Evolutionary conservation across 2,329 filamentous ascomycete species (phyloP).

Genomic region (Dactylonectria macrodidyma): DNA sequence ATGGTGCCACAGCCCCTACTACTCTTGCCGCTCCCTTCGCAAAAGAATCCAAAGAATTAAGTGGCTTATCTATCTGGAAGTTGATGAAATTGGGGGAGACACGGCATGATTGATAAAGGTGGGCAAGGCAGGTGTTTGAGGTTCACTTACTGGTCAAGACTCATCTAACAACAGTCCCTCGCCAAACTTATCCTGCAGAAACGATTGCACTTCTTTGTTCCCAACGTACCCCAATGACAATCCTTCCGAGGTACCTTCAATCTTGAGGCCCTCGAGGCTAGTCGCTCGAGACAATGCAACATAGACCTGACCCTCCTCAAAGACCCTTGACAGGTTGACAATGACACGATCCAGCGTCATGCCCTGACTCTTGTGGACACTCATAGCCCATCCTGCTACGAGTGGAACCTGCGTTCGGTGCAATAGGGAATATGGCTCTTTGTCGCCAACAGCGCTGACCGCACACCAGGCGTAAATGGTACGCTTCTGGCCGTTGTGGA

Average conservation of each 20-base stretch:
- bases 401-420: constrained; percentile 74
- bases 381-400: constrained; percentile 73
- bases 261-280: constrained; percentile 34
- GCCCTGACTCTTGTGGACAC: constrained; percentile 74
- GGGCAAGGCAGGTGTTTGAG: no score
- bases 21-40: no score
- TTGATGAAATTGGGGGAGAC: no score
- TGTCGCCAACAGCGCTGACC: constrained; percentile 62
- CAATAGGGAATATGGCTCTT: constrained; percentile 62
- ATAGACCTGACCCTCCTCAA: constrained; percentile 73
- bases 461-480: constrained; percentile 68
- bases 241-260: constrained; percentile 19
- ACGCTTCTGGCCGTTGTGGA: constrained; percentile 61
- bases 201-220: constrained; percentile 24
- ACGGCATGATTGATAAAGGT: no score
- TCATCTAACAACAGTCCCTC: constrained; percentile 2
- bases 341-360: constrained; percentile 73
- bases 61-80: no score
- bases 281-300: constrained; percentile 56
- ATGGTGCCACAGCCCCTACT: no score
- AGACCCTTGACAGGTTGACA: constrained; percentile 66
- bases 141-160: not conserved
- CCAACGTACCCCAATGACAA: not conserved
- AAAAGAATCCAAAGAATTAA: no score
- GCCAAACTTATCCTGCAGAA: constrained; percentile 29